Conservation (phyloP, 352 stramenopile genomes). For the Phytopythium boreale region DNA sequence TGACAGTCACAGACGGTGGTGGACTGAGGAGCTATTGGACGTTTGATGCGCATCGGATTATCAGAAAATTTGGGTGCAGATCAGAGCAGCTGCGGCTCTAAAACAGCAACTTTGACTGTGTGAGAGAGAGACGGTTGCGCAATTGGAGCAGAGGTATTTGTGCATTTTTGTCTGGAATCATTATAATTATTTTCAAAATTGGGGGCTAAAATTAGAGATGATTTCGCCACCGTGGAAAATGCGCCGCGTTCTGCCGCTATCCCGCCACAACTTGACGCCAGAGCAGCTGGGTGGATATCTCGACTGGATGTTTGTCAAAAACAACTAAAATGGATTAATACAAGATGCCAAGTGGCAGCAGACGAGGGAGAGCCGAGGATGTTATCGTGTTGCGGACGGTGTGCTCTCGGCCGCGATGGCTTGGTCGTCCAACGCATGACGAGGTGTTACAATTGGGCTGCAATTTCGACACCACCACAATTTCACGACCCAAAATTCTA, state of each 20-base stretch:
- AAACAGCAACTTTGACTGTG: background rate
- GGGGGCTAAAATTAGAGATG: no score
- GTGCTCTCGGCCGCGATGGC: no score
- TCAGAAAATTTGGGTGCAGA: background rate
- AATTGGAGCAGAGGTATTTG: background rate
- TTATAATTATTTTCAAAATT: background rate
- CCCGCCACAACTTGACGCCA: background rate
- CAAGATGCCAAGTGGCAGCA: background rate
- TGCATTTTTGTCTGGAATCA: background rate
- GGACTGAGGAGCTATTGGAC: background rate
- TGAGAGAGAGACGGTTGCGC: background rate
- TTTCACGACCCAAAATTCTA: background rate
- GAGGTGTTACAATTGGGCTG: no score
- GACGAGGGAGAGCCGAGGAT: background rate
- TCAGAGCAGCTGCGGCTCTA: background rate
- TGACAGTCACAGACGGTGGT: no score
- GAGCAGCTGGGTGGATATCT: background rate
- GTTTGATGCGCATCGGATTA: background rate
- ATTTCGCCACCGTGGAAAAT: no score
- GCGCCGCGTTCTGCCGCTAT: background rate
- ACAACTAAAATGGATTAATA: no score
- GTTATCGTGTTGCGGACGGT: no score
- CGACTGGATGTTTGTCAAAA: background rate
- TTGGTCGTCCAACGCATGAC: no score
- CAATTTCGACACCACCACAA: background rate